phyloP scores from a whole-genome alignment of 495 filamentous ascomycete species.

The Daldinia vernicosa region DNA sequence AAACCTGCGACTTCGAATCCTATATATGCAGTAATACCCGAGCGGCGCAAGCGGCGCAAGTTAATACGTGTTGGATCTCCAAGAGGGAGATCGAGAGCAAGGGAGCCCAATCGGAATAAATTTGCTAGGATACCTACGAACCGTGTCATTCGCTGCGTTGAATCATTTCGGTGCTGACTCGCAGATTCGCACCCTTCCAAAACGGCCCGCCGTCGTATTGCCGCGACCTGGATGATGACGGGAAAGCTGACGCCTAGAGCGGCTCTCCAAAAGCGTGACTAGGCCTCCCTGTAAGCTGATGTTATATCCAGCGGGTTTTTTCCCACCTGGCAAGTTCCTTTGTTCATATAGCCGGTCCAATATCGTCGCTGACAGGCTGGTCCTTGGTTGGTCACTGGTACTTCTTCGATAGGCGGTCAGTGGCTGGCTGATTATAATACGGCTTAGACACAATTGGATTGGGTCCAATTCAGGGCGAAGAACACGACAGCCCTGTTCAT shows the following conservation, averaged over 20 bases:
- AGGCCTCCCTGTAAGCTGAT: constrained; percentile 38
- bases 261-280: constrained; percentile 37
- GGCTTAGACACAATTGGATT: constrained; percentile 8
- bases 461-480: constrained; percentile 5
- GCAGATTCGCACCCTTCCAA: constrained; percentile 36
- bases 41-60: constrained; percentile 19
- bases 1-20: constrained; percentile 19
- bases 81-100: constrained; percentile 12
- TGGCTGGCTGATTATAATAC: constrained; percentile 14
- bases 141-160: constrained; percentile 17
- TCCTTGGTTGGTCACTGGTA: constrained; percentile 17
- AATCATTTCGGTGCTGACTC: constrained; percentile 34
- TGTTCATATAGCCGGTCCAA: constrained; percentile 7
- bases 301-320: constrained; percentile 38
- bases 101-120: constrained; percentile 24
- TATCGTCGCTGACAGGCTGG: constrained; percentile 22
- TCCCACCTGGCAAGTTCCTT: constrained; percentile 20
- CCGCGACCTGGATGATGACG: constrained; percentile 26
- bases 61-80: constrained; percentile 25
- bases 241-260: constrained; percentile 33
- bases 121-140: background rate
- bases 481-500: constrained; percentile 13
- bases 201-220: constrained; percentile 35
- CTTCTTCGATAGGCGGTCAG: constrained; percentile 24
- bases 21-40: constrained; percentile 32